phyloP scores from a whole-genome alignment of 176 grass and related monocot species.

The Elymus sibiricus region DNA sequence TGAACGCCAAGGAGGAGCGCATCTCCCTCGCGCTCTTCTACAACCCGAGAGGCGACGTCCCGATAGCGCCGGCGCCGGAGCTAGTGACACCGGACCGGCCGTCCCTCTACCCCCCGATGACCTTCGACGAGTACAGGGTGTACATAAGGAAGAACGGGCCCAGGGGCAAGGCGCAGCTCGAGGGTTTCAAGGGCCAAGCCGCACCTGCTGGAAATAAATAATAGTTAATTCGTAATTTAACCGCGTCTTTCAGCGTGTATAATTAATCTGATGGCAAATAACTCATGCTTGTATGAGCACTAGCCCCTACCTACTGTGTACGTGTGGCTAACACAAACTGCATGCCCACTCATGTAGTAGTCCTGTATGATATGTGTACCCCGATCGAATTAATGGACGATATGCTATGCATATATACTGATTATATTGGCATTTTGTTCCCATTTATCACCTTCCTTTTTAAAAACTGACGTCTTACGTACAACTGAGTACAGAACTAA shows the following conservation, averaged over 20 bases:
- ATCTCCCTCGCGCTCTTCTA: conserved; percentile 87
- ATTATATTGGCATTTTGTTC: neutral
- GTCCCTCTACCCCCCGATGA: conserved; percentile 66
- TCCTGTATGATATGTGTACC: neutral
- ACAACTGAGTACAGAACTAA: neutral
- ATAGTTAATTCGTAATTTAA: neutral
- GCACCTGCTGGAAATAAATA: neutral
- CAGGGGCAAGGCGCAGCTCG: conserved; percentile 65
- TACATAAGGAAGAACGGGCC: conserved; percentile 62
- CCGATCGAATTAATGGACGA: neutral
- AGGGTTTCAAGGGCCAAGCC: conserved; percentile 53
- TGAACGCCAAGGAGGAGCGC: conserved; percentile 58
- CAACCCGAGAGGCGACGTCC: conserved; percentile 66
- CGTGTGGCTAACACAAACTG: neutral
- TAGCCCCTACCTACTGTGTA: neutral
- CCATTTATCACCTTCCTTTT: too few relatives aligned
- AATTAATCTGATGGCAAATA: conserved; percentile 33
- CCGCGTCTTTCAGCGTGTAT: neutral
- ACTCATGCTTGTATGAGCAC: neutral
- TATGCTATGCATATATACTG: neutral
- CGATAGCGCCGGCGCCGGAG: conserved; percentile 47
- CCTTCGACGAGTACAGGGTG: conserved; percentile 69
- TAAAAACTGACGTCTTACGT: neutral
- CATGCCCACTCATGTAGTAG: neutral
- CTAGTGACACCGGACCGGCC: conserved; percentile 46